phyloP scores from a whole-genome alignment of 306 rosid species.

The Trifolium subterraneum region DNA sequence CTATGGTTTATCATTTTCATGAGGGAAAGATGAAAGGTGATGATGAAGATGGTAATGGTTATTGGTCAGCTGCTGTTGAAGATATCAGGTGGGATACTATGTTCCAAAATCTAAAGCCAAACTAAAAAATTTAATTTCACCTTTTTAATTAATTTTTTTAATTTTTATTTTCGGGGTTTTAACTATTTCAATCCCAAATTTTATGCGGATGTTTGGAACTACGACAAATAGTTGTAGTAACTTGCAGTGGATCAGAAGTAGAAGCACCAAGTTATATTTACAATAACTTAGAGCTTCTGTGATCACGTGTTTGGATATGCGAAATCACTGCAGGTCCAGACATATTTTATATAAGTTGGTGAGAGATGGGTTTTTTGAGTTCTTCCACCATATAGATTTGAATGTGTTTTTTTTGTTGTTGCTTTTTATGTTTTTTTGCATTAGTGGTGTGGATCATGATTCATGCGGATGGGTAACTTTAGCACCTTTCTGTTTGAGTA shows the following conservation, averaged over 20 bases:
- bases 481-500: slow-evolving; percentile 49
- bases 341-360: slow-evolving; percentile 44
- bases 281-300: background rate
- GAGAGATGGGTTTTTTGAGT: slow-evolving; percentile 72
- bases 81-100: slow-evolving; percentile 97
- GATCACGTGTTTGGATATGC: background rate
- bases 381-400: slow-evolving; percentile 68
- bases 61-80: slow-evolving; percentile 74
- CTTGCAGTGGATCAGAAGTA: background rate
- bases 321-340: background rate
- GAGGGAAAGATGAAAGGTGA: slow-evolving; percentile 49
- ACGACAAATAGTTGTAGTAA: background rate
- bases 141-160: background rate
- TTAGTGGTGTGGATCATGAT: slow-evolving; percentile 69
- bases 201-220: background rate
- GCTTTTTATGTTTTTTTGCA: background rate
- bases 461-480: slow-evolving; percentile 57
- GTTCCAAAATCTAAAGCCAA: slow-evolving; percentile 93
- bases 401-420: slow-evolving; percentile 34
- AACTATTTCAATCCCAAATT: background rate
- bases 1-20: slow-evolving; percentile 55
- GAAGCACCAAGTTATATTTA: background rate
- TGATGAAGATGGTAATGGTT: slow-evolving; percentile 53
- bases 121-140: slow-evolving; percentile 37
- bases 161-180: background rate